phyloP scores from a whole-genome alignment of 805 yeast genomes.

The Pichia cabralensis region DNA sequence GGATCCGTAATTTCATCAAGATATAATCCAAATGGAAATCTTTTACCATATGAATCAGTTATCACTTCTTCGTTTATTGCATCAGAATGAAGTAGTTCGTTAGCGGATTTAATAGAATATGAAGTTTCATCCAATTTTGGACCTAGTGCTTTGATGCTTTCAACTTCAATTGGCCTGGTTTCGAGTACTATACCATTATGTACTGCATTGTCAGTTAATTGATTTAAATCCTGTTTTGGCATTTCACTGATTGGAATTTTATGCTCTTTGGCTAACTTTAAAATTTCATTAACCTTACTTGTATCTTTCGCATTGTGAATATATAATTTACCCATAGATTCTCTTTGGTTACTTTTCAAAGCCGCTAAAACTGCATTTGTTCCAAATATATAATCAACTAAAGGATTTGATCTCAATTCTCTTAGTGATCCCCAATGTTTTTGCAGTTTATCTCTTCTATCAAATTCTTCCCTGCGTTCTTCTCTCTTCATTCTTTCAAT shows the following conservation, averaged over 20 bases:
- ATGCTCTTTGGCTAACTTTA: constrained; percentile 34
- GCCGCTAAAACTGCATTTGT: constrained; percentile 69
- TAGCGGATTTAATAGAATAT: background rate
- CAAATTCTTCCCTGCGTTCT: constrained; percentile 10
- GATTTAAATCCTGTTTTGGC: constrained; percentile 45
- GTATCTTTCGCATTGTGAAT: constrained; percentile 29
- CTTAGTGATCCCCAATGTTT: constrained; percentile 12
- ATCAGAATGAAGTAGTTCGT: background rate
- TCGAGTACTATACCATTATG: constrained; percentile 77
- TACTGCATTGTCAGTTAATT: constrained; percentile 54
- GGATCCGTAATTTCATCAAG: constrained; percentile 80
- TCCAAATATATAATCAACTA: constrained; percentile 67
- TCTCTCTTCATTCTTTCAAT: constrained; percentile 7
- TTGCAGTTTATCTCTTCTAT: constrained; percentile 3
- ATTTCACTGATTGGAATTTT: constrained; percentile 26
- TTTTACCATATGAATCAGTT: constrained; percentile 13
- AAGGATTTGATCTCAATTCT: constrained; percentile 28
- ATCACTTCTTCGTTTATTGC: background rate
- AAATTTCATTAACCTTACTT: constrained; percentile 31
- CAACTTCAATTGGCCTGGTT: constrained; percentile 41
- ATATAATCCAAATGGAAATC: constrained; percentile 59
- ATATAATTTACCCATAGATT: constrained; percentile 39
- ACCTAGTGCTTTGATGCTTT: constrained; percentile 1
- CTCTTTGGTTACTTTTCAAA: constrained; percentile 44
- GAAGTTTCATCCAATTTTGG: constrained; percentile 1